phyloP scores from a whole-genome alignment of 2,329 filamentous ascomycete species.

The Neoascochyta sp. region DNA sequence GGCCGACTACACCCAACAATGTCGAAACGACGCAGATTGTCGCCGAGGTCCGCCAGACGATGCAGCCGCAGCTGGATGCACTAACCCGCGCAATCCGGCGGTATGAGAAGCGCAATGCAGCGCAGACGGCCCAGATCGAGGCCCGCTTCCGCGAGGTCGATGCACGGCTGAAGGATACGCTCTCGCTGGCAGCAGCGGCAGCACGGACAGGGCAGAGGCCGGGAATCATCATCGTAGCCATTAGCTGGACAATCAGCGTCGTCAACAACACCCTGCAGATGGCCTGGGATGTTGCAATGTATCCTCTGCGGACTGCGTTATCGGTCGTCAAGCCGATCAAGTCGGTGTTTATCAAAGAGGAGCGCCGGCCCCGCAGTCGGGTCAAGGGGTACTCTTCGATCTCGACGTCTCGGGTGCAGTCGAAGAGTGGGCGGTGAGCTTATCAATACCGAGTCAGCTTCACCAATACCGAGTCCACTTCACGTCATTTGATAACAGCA shows the following conservation, averaged over 20 bases:
- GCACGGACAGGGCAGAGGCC: slow-evolving; percentile 37
- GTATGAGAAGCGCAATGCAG: slow-evolving; percentile 82
- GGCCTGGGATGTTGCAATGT: slow-evolving; percentile 27
- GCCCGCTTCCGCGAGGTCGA: slow-evolving; percentile 70
- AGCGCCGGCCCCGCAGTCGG: slow-evolving; percentile 22
- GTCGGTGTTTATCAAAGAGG: slow-evolving; percentile 21
- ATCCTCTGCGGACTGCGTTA: slow-evolving; percentile 26
- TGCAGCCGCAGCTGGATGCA: slow-evolving; percentile 82
- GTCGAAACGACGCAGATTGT: slow-evolving; percentile 42
- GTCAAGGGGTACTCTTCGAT: slow-evolving; percentile 20
- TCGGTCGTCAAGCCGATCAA: slow-evolving; percentile 12
- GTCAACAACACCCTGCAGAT: slow-evolving; percentile 21
- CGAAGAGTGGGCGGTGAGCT: slow-evolving; percentile 22
- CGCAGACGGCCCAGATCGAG: slow-evolving; percentile 73
- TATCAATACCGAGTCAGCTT: too few relatives aligned
- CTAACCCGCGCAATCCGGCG: slow-evolving; percentile 82
- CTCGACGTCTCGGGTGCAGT: slow-evolving; percentile 28
- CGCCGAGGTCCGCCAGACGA: slow-evolving; percentile 58
- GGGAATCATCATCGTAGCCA: slow-evolving; percentile 24
- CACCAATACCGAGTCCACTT: too few relatives aligned
- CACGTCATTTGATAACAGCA: too few relatives aligned
- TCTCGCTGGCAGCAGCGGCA: slow-evolving; percentile 74
- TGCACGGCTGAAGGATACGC: slow-evolving; percentile 67
- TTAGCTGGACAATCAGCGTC: slow-evolving; percentile 27
- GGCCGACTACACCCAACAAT: slow-evolving; percentile 38